These are phyloP conservation scores for Primulina eburnea DNA, from an alignment of 257 asterid genomes.

Conservation along the genomic window DNA sequence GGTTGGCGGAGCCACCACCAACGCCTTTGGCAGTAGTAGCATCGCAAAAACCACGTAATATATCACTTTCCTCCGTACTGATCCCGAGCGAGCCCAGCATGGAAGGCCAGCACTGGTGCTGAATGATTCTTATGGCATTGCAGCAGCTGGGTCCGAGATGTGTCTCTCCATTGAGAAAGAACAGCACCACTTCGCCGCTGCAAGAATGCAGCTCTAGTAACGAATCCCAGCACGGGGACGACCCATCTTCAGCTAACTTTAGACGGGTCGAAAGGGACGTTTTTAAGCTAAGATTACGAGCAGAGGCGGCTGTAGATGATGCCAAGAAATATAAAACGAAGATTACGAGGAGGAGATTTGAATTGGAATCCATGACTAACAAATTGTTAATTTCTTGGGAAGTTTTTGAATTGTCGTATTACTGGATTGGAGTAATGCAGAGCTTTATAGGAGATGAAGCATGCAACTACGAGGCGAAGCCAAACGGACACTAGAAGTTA, in stretches of 20 bases:
- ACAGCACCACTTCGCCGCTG: slow-evolving; percentile 58
- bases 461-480: slow-evolving; percentile 20
- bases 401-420: neutral
- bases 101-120: slow-evolving; percentile 64
- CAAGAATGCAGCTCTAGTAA: slow-evolving; percentile 63
- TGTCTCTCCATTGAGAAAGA: slow-evolving; percentile 68
- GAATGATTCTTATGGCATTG: slow-evolving; percentile 47
- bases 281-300: slow-evolving; percentile 25
- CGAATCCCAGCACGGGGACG: slow-evolving; percentile 58
- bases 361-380: slow-evolving; percentile 31
- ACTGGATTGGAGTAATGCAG: neutral
- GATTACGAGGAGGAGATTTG: slow-evolving; percentile 23
- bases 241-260: slow-evolving; percentile 39
- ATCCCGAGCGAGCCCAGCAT: slow-evolving; percentile 69
- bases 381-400: neutral
- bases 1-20: neutral
- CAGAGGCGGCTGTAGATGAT: slow-evolving; percentile 24
- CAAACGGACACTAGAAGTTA: slow-evolving; percentile 18
- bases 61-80: slow-evolving; percentile 46
- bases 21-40: slow-evolving; percentile 16
- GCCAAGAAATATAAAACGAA: slow-evolving; percentile 18
- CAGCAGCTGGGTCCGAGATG: slow-evolving; percentile 58
- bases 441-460: slow-evolving; percentile 25
- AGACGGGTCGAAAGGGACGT: slow-evolving; percentile 32
- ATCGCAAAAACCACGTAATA: slow-evolving; percentile 67